phyloP scores from a whole-genome alignment of 2,329 filamentous ascomycete species.

The Colletotrichum musicola region DNA sequence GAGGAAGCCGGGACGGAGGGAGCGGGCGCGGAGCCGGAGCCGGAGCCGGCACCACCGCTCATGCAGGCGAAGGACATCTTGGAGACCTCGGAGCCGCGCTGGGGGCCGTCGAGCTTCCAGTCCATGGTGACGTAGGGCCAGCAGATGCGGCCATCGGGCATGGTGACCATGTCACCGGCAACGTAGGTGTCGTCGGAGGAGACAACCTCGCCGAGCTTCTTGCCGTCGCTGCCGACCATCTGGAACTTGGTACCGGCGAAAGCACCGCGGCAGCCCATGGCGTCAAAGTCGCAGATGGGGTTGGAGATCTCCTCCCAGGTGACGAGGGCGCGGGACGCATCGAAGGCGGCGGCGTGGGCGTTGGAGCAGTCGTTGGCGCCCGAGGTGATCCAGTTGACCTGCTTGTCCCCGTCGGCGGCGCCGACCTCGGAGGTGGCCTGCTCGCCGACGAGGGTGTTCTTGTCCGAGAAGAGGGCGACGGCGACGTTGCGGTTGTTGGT shows the following conservation, averaged over 20 bases:
- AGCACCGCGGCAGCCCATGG: conserved; percentile 70
- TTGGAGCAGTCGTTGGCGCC: conserved; percentile 67
- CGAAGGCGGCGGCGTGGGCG: conserved; percentile 69
- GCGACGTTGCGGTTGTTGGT: conserved; percentile 72
- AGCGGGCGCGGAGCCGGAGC: conserved; percentile 48
- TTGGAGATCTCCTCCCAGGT: conserved; percentile 72
- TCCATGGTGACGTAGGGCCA: conserved; percentile 71
- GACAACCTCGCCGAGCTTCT: conserved; percentile 64
- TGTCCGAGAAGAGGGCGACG: conserved; percentile 68
- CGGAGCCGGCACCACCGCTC: conserved; percentile 48
- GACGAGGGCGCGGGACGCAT: conserved; percentile 64
- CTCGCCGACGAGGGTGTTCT: conserved; percentile 66
- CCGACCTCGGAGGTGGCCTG: conserved; percentile 68
- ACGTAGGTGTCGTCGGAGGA: conserved; percentile 67
- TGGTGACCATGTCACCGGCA: conserved; percentile 72
- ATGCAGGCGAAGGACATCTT: conserved; percentile 68
- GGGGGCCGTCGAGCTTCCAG: conserved; percentile 57
- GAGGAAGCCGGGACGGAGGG: conserved; percentile 30
- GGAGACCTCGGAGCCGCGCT: conserved; percentile 46
- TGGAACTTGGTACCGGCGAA: conserved; percentile 72
- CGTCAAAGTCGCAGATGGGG: conserved; percentile 67
- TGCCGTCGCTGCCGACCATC: conserved; percentile 63
- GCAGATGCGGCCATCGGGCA: conserved; percentile 69
- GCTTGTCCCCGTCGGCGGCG: conserved; percentile 64
- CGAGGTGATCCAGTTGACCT: conserved; percentile 71